These are phyloP conservation scores for Juglanconis oblonga DNA, from an alignment of 2,329 filamentous ascomycete genomes.

Conservation along the genomic window DNA sequence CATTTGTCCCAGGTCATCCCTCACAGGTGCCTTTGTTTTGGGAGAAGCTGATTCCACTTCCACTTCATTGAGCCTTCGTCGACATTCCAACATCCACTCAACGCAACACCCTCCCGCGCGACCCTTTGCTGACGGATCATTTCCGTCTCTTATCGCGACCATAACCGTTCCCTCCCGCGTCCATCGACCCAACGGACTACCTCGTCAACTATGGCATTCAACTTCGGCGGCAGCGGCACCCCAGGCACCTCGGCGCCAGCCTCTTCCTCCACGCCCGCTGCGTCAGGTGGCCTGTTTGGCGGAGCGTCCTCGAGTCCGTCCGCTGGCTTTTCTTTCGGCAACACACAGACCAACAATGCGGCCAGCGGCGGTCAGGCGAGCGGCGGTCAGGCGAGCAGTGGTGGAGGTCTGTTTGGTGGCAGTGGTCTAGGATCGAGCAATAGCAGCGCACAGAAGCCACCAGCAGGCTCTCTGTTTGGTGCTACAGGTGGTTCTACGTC, in stretches of 20 bases:
- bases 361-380: slow-evolving; percentile 11
- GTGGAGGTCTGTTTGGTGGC: slow-evolving; percentile 32
- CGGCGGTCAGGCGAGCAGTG: slow-evolving; percentile 17
- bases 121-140: not conserved
- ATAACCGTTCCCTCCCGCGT: not conserved
- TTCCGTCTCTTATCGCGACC: not conserved
- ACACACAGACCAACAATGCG: slow-evolving; percentile 18
- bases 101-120: no score
- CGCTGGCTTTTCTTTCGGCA: slow-evolving; percentile 40
- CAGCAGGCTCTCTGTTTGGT: slow-evolving; percentile 6
- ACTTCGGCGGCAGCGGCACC: slow-evolving; percentile 27
- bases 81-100: not conserved
- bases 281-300: slow-evolving; percentile 42
- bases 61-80: not conserved
- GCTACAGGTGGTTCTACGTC: not conserved
- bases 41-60: not conserved
- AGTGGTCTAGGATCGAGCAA: slow-evolving; percentile 18
- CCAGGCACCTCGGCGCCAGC: slow-evolving; percentile 34
- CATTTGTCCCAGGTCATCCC: not conserved
- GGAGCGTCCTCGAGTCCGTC: slow-evolving; percentile 10
- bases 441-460: slow-evolving; percentile 4
- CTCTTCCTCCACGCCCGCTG: slow-evolving; percentile 37
- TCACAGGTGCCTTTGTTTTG: not conserved
- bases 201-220: slow-evolving; percentile 20
- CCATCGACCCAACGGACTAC: not conserved